These are phyloP conservation scores for Calycina herbarum DNA, from an alignment of 2,329 filamentous ascomycete genomes.

Conservation along the genomic window DNA sequence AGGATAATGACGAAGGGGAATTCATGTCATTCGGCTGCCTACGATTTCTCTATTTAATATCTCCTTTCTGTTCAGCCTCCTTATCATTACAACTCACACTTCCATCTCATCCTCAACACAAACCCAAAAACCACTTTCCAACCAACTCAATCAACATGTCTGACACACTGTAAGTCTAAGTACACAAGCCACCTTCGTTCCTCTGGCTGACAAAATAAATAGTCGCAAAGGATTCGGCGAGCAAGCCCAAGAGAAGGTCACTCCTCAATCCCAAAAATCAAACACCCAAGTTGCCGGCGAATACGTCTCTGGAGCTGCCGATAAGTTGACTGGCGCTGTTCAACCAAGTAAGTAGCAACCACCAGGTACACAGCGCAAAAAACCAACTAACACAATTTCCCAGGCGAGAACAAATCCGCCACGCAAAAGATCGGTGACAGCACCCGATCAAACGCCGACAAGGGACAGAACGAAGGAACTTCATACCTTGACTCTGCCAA, in stretches of 20 bases:
- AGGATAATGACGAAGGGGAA: not conserved
- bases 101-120: not conserved
- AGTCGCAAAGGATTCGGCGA: conserved; percentile 51
- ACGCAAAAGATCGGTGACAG: conserved; percentile 48
- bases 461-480: conserved; percentile 43
- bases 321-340: conserved; percentile 47
- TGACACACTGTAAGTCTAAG: conserved; percentile 42
- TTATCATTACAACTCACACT: not conserved
- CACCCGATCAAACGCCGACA: conserved; percentile 42
- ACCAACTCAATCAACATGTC: conserved; percentile 44
- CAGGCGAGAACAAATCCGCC: conserved; percentile 10
- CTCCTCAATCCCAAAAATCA: conserved; percentile 55
- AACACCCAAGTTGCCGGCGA: conserved; percentile 43
- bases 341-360: conserved; percentile 42
- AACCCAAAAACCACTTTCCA: conserved; percentile 8
- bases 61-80: not conserved
- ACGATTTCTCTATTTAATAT: not conserved
- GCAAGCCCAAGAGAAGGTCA: conserved; percentile 51
- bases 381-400: not conserved
- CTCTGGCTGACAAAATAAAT: conserved; percentile 13
- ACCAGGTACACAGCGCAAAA: not conserved
- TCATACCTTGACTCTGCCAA: conserved; percentile 42
- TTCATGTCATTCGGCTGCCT: not conserved
- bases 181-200: conserved; percentile 14
- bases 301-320: conserved; percentile 44